These are phyloP conservation scores for Escovopsis sp. DNA, from an alignment of 2,329 filamentous ascomycete species.

Conservation along the genomic window DNA sequence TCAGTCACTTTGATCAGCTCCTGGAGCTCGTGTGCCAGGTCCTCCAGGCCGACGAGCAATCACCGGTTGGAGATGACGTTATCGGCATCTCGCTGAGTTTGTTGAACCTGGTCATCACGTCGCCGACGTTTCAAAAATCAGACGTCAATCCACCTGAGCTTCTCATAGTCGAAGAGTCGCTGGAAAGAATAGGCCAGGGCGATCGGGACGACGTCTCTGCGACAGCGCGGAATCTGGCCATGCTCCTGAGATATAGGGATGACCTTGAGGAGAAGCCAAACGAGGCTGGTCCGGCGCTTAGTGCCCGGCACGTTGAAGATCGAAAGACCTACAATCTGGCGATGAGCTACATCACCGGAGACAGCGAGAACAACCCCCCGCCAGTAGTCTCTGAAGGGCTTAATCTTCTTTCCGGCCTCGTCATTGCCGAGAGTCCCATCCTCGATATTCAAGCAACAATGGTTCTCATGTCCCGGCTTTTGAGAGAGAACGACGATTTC, in stretches of 20 bases:
- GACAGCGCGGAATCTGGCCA: slow-evolving; percentile 40
- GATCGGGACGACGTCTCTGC: slow-evolving; percentile 28
- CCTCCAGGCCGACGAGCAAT: slow-evolving; percentile 30
- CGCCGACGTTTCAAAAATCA: slow-evolving; percentile 38
- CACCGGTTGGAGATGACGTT: slow-evolving; percentile 31
- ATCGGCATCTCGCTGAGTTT: slow-evolving; percentile 42
- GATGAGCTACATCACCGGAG: slow-evolving; percentile 45
- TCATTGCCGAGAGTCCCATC: slow-evolving; percentile 38
- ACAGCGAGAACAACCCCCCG: slow-evolving; percentile 41
- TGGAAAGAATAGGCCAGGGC: slow-evolving; percentile 27
- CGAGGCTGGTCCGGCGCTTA: slow-evolving; percentile 23
- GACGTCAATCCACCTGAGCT: slow-evolving; percentile 28
- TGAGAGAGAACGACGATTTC: slow-evolving; percentile 55
- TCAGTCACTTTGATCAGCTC: slow-evolving; percentile 48
- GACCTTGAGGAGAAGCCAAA: slow-evolving; percentile 31
- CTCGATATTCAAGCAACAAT: slow-evolving; percentile 53
- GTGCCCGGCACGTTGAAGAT: slow-evolving; percentile 40
- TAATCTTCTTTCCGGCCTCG: slow-evolving; percentile 42
- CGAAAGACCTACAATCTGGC: slow-evolving; percentile 47
- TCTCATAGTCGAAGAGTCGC: slow-evolving; percentile 30
- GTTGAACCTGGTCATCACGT: slow-evolving; percentile 44
- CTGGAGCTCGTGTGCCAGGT: slow-evolving; percentile 50
- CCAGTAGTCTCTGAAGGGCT: slow-evolving; percentile 54
- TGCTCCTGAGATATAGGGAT: slow-evolving; percentile 42
- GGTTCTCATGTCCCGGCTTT: slow-evolving; percentile 47